These are phyloP conservation scores for Paspalum vaginatum DNA, from an alignment of 176 grass and related monocot species.

Conservation along the genomic window DNA sequence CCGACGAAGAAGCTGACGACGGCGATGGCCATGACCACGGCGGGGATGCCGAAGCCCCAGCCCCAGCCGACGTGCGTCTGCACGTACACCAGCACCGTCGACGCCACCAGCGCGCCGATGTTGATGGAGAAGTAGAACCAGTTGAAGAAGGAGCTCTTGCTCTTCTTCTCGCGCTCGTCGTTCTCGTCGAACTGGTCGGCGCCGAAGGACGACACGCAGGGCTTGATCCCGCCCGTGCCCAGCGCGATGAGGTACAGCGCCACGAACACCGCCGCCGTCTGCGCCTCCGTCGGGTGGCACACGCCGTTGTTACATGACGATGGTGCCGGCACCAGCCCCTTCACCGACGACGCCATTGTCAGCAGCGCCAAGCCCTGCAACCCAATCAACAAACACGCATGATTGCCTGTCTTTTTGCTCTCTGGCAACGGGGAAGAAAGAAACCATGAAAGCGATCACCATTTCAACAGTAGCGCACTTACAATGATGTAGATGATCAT, in stretches of 20 bases:
- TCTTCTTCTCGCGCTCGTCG: slow-evolving; percentile 56
- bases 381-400: neutral
- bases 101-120: slow-evolving; percentile 79
- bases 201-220: slow-evolving; percentile 80
- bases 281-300: slow-evolving; percentile 57
- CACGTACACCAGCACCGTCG: slow-evolving; percentile 80
- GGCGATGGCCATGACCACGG: slow-evolving; percentile 76
- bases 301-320: slow-evolving; percentile 28
- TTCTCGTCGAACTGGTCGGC: slow-evolving; percentile 87
- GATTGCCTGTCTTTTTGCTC: neutral
- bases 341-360: slow-evolving; percentile 65
- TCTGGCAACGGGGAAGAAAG: neutral
- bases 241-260: slow-evolving; percentile 77
- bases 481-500: slow-evolving; percentile 83
- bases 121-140: slow-evolving; percentile 98
- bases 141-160: slow-evolving; percentile 90
- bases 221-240: slow-evolving; percentile 91
- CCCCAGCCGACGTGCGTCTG: slow-evolving; percentile 86
- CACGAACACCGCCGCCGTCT: slow-evolving; percentile 56
- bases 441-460: neutral
- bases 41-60: slow-evolving; percentile 90
- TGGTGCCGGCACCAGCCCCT: slow-evolving; percentile 44
- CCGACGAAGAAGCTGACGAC: slow-evolving; percentile 79
- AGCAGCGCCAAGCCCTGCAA: slow-evolving; percentile 65
- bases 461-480: neutral